Base-by-base conservation (phyloP, 352 stramenopile genomes). In the Phytophthora agathidicida region DNA sequence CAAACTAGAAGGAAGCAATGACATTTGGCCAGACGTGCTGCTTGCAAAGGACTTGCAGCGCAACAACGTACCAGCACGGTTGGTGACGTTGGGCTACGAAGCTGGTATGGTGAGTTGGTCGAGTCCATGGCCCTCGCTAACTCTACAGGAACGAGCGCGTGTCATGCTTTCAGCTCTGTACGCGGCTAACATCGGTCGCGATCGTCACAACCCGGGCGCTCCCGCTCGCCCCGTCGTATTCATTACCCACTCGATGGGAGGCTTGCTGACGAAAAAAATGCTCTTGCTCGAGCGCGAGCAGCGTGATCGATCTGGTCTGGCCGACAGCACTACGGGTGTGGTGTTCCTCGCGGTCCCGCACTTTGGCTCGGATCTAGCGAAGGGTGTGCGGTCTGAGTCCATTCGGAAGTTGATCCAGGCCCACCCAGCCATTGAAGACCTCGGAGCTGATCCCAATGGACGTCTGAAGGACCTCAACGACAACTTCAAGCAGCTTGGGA, bases 231-330 rank as follows among this genome's bases (percentile, higher is more conserved):
- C 85, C 1, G 75, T 96, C 14, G 57, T 96, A 22, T 96, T 96
- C 57, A 65, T 96, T 19, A 91, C 86, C 14, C 88, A 96, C 65
- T 95, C 86, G 13, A 94, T 96, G 83, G 88, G 88, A 24, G 88
- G 88, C 1, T 70, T 96, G 28, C 63, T 96, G 27, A 86, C 84
- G 27, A 95, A 95, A 66, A 91, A 91, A 58, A 91, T 95, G 80
- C 63, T 95, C 17, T 46, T 88, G 19, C 53, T 87, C 1, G 71
- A 82, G 7, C 53, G 47, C 42, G 70, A 83, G 23, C 56, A 77
- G 46, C 46, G 57, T n/a, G 45, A 44, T 42, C 36, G 33, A 23
- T 58, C 39, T 13, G 24, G 31, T 5, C 32, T 93, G 7, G 75
- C 68, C 10, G 51, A 78, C 11, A 78, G 52, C 38, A 93, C 81